Evolutionary conservation across 345 rosid genomes (phyloP), one percentile per base, ranked within the genome.

Genomic region (Conringia planisiliqua): DNA sequence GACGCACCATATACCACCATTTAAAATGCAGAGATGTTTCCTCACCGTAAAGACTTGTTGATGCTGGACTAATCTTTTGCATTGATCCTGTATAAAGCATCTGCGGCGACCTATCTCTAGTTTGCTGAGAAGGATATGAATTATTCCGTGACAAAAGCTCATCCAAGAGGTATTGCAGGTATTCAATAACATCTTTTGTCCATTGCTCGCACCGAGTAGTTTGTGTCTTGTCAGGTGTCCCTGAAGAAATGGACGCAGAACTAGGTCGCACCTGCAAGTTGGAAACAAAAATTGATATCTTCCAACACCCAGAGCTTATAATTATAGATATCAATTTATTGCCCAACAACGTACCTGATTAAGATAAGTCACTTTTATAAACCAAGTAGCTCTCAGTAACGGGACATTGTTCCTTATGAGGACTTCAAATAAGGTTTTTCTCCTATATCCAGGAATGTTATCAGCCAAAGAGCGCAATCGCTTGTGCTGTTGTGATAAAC

Each of bases 141-240:
- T 71, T 88, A 76, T 81, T 88, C 78, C 82, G 88, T 17, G 89
- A 80, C 66, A 73, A 80, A 81, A 87, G 77, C 69, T 96, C 99
- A 68, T 92, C 96, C 79, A 92, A 74, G 62, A 96, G 90, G 80
- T 52, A 61, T 77, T 96, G 98, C 82, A 96, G 79, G 75, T 90
- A 96, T 17, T 92, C 98, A 81, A 88, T 82, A 74, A 96, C 89
- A 82, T 96, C 98, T 84, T 88, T 96, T 69, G 98, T 92, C 99
- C 98, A 96, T 40, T 86, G 84, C 78, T 96, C 99, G 55, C 97
- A 73, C 36, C 98, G 94, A 70, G 84, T 74, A 70, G 75, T 60
- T 63, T 85, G 96, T 66, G 79, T 75, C 79, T 86, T 88, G 65
- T 90, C 93, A 48, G 86, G 73, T 52, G 85, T 68, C 64, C 96